These are phyloP conservation scores for Echinochloa phyllopogon DNA, from an alignment of 176 grass and related monocot species.

Conservation along the genomic window DNA sequence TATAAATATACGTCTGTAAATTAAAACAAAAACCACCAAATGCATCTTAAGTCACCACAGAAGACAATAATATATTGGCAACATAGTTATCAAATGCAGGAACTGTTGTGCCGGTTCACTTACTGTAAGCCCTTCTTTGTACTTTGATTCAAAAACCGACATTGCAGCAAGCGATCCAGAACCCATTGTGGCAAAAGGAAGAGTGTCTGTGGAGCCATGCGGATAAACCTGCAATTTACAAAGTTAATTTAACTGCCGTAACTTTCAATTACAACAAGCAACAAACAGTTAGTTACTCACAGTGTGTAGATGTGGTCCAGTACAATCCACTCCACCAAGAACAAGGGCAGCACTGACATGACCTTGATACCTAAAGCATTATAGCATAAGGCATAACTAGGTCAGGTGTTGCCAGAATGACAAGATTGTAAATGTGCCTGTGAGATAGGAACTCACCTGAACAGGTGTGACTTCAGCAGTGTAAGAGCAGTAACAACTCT, in stretches of 20 bases:
- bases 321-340: constrained; percentile 84
- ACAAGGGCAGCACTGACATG: constrained; percentile 81
- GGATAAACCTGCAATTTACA: constrained; percentile 75
- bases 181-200: constrained; percentile 99
- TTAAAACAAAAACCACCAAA: constrained; percentile 11
- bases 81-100: not conserved
- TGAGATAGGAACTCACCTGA: constrained; percentile 51
- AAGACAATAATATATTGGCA: not conserved
- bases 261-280: not conserved
- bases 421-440: too few relatives aligned
- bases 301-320: constrained; percentile 85
- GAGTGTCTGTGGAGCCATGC: constrained; percentile 92
- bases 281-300: constrained; percentile 55
- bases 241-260: constrained; percentile 13
- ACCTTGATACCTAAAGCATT: constrained; percentile 65
- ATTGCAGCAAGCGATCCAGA: constrained; percentile 99
- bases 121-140: constrained; percentile 93
- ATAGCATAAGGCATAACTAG: too few relatives aligned
- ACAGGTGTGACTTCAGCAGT: constrained; percentile 87
- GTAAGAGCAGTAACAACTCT: constrained; percentile 91
- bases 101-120: constrained; percentile 34
- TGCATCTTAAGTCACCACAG: not conserved
- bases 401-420: too few relatives aligned
- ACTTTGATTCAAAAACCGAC: constrained; percentile 87
- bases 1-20: not conserved